Evolutionary conservation across 768 basidiomycete species (phyloP).

Genomic region (Boletus eberwhitei): DNA sequence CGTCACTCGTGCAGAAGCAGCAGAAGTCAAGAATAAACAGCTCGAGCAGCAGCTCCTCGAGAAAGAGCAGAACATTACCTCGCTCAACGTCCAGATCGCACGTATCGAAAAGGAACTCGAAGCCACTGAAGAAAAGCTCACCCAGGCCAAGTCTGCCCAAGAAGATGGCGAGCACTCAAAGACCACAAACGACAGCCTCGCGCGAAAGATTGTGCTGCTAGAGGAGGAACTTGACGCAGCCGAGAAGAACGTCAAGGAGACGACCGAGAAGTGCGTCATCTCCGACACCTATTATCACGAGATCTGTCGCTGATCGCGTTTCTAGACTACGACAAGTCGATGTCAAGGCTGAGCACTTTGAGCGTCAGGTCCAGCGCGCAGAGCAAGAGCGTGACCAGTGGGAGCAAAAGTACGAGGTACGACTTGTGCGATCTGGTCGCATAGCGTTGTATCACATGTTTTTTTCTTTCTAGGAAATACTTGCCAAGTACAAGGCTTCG

Average conservation of each 20-base stretch:
- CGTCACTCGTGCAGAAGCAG: conserved; percentile 77
- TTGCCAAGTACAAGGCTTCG: conserved; percentile 65
- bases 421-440: conserved; percentile 17
- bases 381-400: conserved; percentile 90
- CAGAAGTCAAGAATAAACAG: conserved; percentile 81
- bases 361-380: conserved; percentile 79
- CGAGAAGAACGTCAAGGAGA: conserved; percentile 96
- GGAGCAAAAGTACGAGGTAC: conserved; percentile 94
- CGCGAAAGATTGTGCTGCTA: conserved; percentile 82
- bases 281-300: conserved; percentile 4
- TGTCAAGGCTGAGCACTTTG: conserved; percentile 98
- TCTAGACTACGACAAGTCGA: conserved; percentile 90
- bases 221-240: conserved; percentile 95
- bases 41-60: conserved; percentile 68
- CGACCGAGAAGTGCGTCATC: conserved; percentile 83
- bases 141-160: conserved; percentile 58
- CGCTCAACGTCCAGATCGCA: conserved; percentile 69
- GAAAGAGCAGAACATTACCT: conserved; percentile 83
- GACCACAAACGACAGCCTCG: conserved; percentile 67
- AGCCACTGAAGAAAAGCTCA: conserved; percentile 62
- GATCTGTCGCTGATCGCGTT: conserved; percentile 19
- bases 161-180: conserved; percentile 70
- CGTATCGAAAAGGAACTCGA: conserved; percentile 67
- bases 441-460: conserved; percentile 2
- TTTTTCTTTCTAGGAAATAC: conserved; percentile 53